A percentile compares a stretch with the other conserved stretches of the same genome.
These are phyloP conservation scores for Mycena capillaripes DNA, from an alignment of 768 basidiomycete species.

Conservation along the genomic window DNA sequence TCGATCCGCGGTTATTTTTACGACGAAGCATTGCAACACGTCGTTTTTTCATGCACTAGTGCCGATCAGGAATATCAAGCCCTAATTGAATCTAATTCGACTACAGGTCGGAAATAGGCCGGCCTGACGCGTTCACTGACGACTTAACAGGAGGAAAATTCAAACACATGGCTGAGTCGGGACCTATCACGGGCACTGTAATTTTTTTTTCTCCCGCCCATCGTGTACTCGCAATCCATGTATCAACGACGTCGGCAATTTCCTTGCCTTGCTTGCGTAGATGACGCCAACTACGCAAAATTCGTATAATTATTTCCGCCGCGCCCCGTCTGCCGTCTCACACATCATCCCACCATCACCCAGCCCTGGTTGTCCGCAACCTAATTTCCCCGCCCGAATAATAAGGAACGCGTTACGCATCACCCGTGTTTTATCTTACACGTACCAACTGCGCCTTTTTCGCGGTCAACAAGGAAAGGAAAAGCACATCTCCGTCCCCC, in stretches of 20 bases:
- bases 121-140: too few relatives aligned
- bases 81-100: background rate
- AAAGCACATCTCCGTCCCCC: background rate
- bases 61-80: conserved; percentile 20
- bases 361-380: conserved; percentile 1
- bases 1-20: conserved; percentile 11
- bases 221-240: too few relatives aligned
- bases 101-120: background rate
- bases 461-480: conserved; percentile 12
- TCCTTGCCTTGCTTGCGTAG: background rate
- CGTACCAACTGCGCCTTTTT: conserved; percentile 17
- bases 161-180: too few relatives aligned
- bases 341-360: background rate
- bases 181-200: too few relatives aligned
- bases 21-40: background rate
- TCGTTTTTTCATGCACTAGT: background rate
- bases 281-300: background rate
- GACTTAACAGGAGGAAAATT: too few relatives aligned
- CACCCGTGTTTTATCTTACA: background rate
- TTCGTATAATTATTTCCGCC: background rate
- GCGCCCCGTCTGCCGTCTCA: background rate
- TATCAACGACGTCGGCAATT: too few relatives aligned
- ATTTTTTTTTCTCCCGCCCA: background rate
- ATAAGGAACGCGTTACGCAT: background rate
- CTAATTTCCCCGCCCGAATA: background rate